Evolutionary conservation across 805 yeast species (phyloP), one percentile per base, ranked within the genome.

Genomic region (Peterozyma toletana): DNA sequence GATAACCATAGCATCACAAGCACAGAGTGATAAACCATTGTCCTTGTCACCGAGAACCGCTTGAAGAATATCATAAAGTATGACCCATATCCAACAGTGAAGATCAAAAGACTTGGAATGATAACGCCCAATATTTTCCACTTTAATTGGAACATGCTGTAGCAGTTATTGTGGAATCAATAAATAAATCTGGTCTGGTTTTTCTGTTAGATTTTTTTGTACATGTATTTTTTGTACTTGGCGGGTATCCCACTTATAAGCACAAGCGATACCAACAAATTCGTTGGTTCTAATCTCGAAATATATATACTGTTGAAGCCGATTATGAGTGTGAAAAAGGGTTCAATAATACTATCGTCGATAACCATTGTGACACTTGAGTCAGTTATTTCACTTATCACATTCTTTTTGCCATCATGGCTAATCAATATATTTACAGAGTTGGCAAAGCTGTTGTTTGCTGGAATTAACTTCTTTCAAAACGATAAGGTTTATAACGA

Each of bases 1-100:
- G 90, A 77, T 1, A 86, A 33, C 95, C 95, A 88, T 3, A 83
- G 67, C 75, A 80, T 68, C 0, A 71, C 54, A 2, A 81, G 50
- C 34, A 67, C 63, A 15, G 63, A 42, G 50, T 83, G 71, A 55
- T 73, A 80, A 57, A 65, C 55, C 1, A 71, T 35, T 50, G 76
- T 86, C 15, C 64, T 59, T 1, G 48, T 38, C 1, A 33, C 11
- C 2, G 74, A 46, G 38, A 77, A 57, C 48, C 68, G 68, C 40
- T 73, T 64, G 3, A 62, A 48, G 44, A 81, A 71, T 41, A 86
- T 71, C 52, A 77, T 72, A 50, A 55, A 67, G 51, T 83, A 86
- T 1, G 85, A 70, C 5, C 79, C 77, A 53, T 80, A 80, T 0
- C 86, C 91, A 21, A 83, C 60, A 27, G 66, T 60, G 0, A 75